Conservation (phyloP, 306 rosid genomes). For the Gynostemma pentaphyllum region DNA sequence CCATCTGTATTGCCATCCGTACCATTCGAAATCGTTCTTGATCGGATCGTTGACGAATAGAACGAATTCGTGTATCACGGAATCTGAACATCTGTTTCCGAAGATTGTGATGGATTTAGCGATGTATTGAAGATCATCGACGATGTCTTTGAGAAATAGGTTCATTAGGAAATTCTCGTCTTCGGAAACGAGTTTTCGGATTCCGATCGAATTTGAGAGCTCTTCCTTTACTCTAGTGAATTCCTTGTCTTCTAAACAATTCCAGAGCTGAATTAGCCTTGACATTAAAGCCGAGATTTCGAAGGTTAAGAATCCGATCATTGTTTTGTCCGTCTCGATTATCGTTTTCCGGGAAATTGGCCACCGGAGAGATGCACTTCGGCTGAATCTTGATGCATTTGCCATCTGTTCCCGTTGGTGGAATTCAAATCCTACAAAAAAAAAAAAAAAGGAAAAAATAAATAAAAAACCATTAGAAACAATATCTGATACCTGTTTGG, state of each 20-base stretch:
- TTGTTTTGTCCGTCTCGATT: slow-evolving; percentile 32
- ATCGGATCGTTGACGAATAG: slow-evolving; percentile 42
- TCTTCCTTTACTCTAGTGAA: slow-evolving; percentile 33
- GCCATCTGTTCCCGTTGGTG: slow-evolving; percentile 23
- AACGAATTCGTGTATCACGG: slow-evolving; percentile 44
- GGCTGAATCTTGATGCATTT: slow-evolving; percentile 30
- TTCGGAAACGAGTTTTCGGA: slow-evolving; percentile 46
- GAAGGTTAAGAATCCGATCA: slow-evolving; percentile 54
- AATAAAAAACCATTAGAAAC: neutral
- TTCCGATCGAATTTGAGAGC: slow-evolving; percentile 42
- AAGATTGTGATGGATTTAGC: slow-evolving; percentile 54
- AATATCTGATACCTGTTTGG: neutral
- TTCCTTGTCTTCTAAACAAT: slow-evolving; percentile 42
- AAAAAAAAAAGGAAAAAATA: too few species aligned
- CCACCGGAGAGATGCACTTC: slow-evolving; percentile 18
- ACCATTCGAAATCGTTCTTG: slow-evolving; percentile 32
- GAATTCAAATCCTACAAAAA: neutral
- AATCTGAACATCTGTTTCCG: slow-evolving; percentile 47
- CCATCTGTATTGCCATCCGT: slow-evolving; percentile 63
- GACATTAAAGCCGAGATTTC: slow-evolving; percentile 73
- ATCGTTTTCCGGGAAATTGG: slow-evolving; percentile 28
- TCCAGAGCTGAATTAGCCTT: slow-evolving; percentile 62
- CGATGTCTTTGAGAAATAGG: slow-evolving; percentile 55
- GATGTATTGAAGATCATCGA: slow-evolving; percentile 34
- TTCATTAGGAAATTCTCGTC: slow-evolving; percentile 47